Percentiles rank a stretch among this genome's conserved stretches.
These are phyloP conservation scores for Mangifera indica DNA, from an alignment of 345 rosid genomes.

Conservation along the genomic window DNA sequence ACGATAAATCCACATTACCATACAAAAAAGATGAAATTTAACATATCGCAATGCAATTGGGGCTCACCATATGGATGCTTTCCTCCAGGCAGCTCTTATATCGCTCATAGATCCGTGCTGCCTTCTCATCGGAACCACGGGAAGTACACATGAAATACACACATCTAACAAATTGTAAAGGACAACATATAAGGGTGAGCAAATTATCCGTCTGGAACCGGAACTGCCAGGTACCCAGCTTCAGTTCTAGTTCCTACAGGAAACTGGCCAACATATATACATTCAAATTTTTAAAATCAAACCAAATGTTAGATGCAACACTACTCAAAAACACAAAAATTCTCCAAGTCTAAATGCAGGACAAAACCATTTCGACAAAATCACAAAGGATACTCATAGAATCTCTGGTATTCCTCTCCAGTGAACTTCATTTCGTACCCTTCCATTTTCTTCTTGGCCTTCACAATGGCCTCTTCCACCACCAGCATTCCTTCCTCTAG, in stretches of 20 bases:
- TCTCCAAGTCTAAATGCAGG: neutral
- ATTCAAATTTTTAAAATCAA: neutral
- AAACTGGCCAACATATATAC: neutral
- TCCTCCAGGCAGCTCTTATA: conserved; percentile 29
- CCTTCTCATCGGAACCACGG: conserved; percentile 11
- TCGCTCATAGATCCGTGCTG: conserved; percentile 23
- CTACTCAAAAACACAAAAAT: neutral
- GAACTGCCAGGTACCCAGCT: too few species aligned
- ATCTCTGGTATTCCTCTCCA: conserved; percentile 25
- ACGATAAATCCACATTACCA: neutral
- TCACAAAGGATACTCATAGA: conserved; percentile 30
- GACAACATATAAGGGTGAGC: neutral
- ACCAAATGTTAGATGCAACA: neutral
- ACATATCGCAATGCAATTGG: neutral
- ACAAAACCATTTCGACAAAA: neutral
- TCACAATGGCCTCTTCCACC: conserved; percentile 28
- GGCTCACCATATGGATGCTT: conserved; percentile 23
- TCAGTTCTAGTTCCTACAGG: too few species aligned
- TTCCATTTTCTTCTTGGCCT: conserved; percentile 29
- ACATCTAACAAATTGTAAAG: conserved; percentile 25
- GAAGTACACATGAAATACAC: conserved; percentile 29
- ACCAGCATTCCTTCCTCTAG: conserved; percentile 26
- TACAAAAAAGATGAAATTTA: neutral
- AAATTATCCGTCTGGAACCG: too few species aligned
- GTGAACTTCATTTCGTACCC: conserved; percentile 31